Conservation (phyloP, 1,284 basidiomycete species). For the Anthracocystis panici-leucophaei region DNA sequence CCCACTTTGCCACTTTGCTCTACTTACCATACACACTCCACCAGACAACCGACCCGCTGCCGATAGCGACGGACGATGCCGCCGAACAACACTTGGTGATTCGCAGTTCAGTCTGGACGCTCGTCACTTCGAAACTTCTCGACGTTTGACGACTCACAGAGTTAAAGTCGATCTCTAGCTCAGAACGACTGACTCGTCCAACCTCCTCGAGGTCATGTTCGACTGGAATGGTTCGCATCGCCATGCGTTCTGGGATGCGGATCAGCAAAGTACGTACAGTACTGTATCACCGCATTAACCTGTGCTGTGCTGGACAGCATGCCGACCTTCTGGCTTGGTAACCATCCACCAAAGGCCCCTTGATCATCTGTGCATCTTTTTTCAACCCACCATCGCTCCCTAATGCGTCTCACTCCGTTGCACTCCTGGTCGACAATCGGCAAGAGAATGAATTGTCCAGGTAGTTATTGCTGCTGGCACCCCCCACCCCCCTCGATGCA, state of each 20-base stretch:
- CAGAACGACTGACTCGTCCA: no score
- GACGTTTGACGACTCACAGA: slow-evolving; percentile 20
- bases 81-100: no score
- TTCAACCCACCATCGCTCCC: neutral
- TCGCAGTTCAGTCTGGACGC: neutral
- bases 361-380: neutral
- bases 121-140: neutral
- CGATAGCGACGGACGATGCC: neutral
- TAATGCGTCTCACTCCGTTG: neutral
- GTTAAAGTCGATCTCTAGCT: neutral
- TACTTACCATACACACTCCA: no score
- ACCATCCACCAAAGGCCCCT: neutral
- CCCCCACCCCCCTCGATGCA: no score
- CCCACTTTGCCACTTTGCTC: no score
- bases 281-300: neutral
- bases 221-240: no score
- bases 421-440: neutral
- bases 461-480: no score
- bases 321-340: neutral
- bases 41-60: no score
- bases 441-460: no score
- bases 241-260: no score
- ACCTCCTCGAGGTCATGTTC: neutral
- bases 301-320: neutral
- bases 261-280: neutral